Evolutionary conservation across 306 rosid species (phyloP).

Genomic region (Trifolium dubium): DNA sequence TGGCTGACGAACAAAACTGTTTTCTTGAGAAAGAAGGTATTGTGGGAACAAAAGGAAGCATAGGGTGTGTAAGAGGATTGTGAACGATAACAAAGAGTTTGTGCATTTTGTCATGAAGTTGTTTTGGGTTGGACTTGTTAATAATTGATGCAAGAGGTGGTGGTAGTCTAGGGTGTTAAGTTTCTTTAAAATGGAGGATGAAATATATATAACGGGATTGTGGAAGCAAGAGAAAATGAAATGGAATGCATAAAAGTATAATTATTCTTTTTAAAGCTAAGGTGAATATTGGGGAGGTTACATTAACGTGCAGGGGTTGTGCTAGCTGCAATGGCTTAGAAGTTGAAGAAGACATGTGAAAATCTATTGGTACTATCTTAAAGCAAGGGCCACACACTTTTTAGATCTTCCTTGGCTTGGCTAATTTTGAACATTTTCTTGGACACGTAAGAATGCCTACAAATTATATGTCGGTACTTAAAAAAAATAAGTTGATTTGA

Average conservation of each 20-base stretch:
- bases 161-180: neutral
- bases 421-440: neutral
- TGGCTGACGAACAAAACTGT: slow-evolving; percentile 45
- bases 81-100: slow-evolving; percentile 3
- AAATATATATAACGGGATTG: slow-evolving; percentile 25
- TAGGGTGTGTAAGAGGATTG: slow-evolving; percentile 40
- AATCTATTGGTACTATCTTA: neutral
- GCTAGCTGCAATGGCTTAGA: slow-evolving; percentile 2
- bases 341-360: slow-evolving; percentile 5
- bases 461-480: slow-evolving; percentile 9
- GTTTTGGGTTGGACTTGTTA: neutral
- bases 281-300: slow-evolving; percentile 7
- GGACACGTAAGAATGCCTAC: slow-evolving; percentile 16
- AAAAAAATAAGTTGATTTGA: too few species aligned
- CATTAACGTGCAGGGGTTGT: neutral
- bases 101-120: slow-evolving; percentile 23
- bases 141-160: slow-evolving; percentile 3
- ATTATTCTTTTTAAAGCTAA: neutral
- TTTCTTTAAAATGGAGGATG: neutral
- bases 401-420: neutral
- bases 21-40: slow-evolving; percentile 33
- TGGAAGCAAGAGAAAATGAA: neutral
- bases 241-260: slow-evolving; percentile 1
- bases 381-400: slow-evolving; percentile 13
- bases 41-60: slow-evolving; percentile 44